Base-by-base conservation (phyloP, 495 filamentous ascomycete genomes). In the Parmelia sp. region DNA sequence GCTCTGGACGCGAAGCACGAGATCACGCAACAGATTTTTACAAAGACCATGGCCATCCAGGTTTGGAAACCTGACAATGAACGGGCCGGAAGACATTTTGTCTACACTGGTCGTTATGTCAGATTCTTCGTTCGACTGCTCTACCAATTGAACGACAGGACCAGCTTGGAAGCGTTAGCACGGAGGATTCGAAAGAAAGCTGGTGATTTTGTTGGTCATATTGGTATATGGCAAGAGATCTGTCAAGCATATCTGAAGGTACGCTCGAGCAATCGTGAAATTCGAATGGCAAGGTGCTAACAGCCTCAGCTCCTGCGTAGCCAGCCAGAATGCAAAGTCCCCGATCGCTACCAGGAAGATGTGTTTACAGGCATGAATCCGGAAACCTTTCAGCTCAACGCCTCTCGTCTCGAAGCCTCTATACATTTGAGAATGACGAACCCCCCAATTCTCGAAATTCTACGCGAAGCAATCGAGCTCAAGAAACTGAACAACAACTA, bases 41-140 rank as follows among this genome's bases (percentile, higher is more conserved):
- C 92, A 49, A 96, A 96, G 75, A 96, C 92, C 14, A 93, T 96
- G 86, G 85, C 87, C 9, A 85, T 96, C 68, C 90, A 95, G 73
- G 92, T 99, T 17, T 99, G 94, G 94, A 92, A 90, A 65, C 96
- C 94, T 29, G 92, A 96, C 60, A 84, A 88, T 61, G 94, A 99
- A 74, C 86, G 94, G 25, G 86, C 91, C 8, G 94, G 94, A 0
- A 81, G 94, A 49, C 95, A 97, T 71, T 94, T 94, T 70, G 90
- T 97, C 42, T 99, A 96, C 75, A 97, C 90, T 21, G 86, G 88
- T 57, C 88, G 88, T 62, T 99, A 99, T 73, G 89, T 91, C 8
- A 82, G 85, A 44, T 93, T 92, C 67, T 88, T 96, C 71, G 81
- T 88, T 39, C 74, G 78, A 45, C 78, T 99, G 15, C 82, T 97